Conservation (phyloP, 495 filamentous ascomycete species). For the Penicillium chermesinum region DNA sequence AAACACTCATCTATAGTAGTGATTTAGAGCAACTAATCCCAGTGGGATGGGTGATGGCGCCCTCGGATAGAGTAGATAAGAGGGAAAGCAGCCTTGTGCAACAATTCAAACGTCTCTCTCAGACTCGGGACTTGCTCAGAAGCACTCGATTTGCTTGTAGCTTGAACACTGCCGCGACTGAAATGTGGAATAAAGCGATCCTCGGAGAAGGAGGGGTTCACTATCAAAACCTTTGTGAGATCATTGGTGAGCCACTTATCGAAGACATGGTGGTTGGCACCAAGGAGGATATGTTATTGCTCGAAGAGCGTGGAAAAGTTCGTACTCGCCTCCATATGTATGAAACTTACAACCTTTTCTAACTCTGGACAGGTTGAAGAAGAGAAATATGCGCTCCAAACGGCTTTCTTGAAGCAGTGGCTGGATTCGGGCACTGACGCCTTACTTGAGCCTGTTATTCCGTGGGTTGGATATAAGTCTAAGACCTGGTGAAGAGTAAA, state of each 20-base stretch:
- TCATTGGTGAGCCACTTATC: conserved; percentile 51
- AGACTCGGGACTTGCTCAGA: no score
- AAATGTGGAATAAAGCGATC: conserved; percentile 43
- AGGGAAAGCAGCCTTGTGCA: no score
- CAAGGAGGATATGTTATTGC: conserved; percentile 18
- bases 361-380: conserved; percentile 7
- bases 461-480: conserved; percentile 48
- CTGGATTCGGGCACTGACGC: conserved; percentile 54
- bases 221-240: conserved; percentile 40
- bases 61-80: no score
- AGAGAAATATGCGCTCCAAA: conserved; percentile 25
- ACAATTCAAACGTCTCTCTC: no score
- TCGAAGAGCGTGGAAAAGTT: conserved; percentile 27
- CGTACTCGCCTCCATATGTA: background rate
- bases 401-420: conserved; percentile 43
- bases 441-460: conserved; percentile 52
- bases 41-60: no score
- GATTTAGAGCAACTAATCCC: no score
- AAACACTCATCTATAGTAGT: no score
- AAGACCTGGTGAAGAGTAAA: conserved; percentile 43
- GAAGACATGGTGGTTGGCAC: conserved; percentile 39
- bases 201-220: conserved; percentile 55
- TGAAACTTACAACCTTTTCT: background rate
- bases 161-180: no score
- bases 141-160: no score